These are phyloP conservation scores for Dichotomopilus funicola DNA, from an alignment of 2,329 filamentous ascomycete species.

Conservation along the genomic window DNA sequence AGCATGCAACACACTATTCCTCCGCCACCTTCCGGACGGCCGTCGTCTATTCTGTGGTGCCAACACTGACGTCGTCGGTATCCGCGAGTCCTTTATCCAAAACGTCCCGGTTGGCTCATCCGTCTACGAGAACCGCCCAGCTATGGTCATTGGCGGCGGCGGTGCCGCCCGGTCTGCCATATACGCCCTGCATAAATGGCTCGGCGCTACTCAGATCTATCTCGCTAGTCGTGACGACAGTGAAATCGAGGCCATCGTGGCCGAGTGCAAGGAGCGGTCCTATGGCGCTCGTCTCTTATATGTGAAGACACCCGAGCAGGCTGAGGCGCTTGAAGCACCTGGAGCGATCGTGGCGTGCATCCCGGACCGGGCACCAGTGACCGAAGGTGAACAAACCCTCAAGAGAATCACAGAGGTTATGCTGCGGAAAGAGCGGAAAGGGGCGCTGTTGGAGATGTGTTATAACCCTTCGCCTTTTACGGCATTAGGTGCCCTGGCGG, in stretches of 20 bases:
- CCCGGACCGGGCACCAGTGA: conserved; percentile 67
- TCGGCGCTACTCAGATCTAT: conserved; percentile 64
- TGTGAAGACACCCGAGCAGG: conserved; percentile 56
- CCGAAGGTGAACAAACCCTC: conserved; percentile 54
- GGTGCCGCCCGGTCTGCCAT: conserved; percentile 73
- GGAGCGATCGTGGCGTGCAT: conserved; percentile 68
- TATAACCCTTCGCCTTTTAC: conserved; percentile 71
- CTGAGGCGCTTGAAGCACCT: conserved; percentile 48
- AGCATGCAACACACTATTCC: conserved; percentile 73
- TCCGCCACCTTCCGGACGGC: conserved; percentile 43
- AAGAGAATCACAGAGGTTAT: conserved; percentile 49
- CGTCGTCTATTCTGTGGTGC: conserved; percentile 58
- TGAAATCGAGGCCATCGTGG: conserved; percentile 62
- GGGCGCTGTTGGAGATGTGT: conserved; percentile 74
- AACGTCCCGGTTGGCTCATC: conserved; percentile 38
- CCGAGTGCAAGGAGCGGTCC: conserved; percentile 53
- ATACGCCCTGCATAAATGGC: conserved; percentile 65
- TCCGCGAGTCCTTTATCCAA: conserved; percentile 63
- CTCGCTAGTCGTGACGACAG: conserved; percentile 65
- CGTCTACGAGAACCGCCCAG: conserved; percentile 54
- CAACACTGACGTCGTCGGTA: conserved; percentile 76
- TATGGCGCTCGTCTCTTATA: conserved; percentile 56
- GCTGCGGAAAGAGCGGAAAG: conserved; percentile 46
- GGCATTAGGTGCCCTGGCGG: conserved; percentile 54
- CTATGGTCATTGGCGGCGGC: conserved; percentile 69